Evolutionary conservation across 2,329 filamentous ascomycete genomes (phyloP), one percentile per base, ranked within the genome.

Genomic region (Capronia epimyces): DNA sequence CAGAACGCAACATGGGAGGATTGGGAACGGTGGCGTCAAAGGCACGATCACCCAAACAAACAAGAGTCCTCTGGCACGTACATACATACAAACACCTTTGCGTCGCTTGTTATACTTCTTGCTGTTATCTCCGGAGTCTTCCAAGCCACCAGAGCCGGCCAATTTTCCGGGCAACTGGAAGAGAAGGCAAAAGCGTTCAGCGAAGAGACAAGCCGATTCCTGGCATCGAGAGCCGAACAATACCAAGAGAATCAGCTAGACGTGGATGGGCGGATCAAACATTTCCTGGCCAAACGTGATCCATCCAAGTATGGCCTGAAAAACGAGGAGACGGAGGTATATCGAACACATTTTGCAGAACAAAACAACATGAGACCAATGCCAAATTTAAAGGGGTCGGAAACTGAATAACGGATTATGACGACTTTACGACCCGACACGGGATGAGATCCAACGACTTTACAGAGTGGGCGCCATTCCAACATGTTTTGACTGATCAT

Each of bases 1-100:
- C 67, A 73, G 60, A 97, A 97, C 66, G 93, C 89, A 1, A 97
- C 93, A 0, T 98, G 93, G 93, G 93, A 98, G 66, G 93, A 98
- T 67, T 96, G 90, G 90, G 88, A 95, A 71, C 77, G 77, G 39
- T 95, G 86, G 83, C 79, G 87, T 61, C 74, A 81, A 67, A 75
- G 67, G 67, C 74, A 64, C 67, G 75, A 43, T 72, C 75, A 60
- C 64, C 62, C 55, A 1, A 13, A 48, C 9, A 65, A 64, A 70
- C 59, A 63, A 62, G 58, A 66, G 65, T 44, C 63, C 54, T 40
- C 79, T 81, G 60, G 70, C 76, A 56, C 83, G 46, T 86, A 82
- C 68, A 82, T 91, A 70, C 87, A 85, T 52, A 95, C 95, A 64
- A 81, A 82, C 36, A 77, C 82, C 10, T 97, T 97, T 64, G 79